Percentiles rank a stretch among this genome's conserved stretches.
Conservation (phyloP, 306 rosid species). For the Phaseolus lunatus region DNA sequence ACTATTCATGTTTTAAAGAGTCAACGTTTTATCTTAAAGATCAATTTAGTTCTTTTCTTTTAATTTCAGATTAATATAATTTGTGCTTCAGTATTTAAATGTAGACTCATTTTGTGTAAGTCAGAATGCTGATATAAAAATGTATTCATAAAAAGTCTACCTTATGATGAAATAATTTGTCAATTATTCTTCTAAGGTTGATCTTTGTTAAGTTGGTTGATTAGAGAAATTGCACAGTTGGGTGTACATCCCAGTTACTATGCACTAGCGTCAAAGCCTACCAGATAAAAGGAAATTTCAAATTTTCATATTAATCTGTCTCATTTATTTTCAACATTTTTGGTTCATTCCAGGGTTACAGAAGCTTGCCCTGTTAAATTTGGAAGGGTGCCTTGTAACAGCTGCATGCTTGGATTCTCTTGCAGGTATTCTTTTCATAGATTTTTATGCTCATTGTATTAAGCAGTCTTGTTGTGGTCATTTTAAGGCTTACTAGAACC, state of each 20-base stretch:
- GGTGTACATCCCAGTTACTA: neutral
- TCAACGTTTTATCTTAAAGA: conserved; percentile 28
- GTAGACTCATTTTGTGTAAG: conserved; percentile 27
- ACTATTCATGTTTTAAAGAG: conserved; percentile 19
- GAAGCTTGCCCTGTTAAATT: conserved; percentile 76
- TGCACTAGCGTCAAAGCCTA: neutral
- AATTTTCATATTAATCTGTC: conserved; percentile 13
- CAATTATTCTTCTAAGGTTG: conserved; percentile 35
- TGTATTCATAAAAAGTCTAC: neutral
- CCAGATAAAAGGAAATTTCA: conserved; percentile 35
- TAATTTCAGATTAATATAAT: conserved; percentile 14
- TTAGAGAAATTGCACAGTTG: conserved; percentile 20
- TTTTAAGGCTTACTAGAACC: conserved; percentile 20
- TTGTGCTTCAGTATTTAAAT: conserved; percentile 17
- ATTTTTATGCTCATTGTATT: conserved; percentile 28
- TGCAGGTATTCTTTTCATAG: conserved; percentile 64
- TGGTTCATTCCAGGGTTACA: conserved; percentile 69
- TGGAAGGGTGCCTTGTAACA: conserved; percentile 94
- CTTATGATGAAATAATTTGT: conserved; percentile 31
- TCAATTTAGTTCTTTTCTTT: neutral
- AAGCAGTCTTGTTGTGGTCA: conserved; percentile 19
- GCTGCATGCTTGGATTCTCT: conserved; percentile 85
- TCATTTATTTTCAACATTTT: conserved; percentile 32
- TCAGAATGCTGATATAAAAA: conserved; percentile 5
- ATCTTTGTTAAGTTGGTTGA: conserved; percentile 12